Conservation (phyloP, 768 basidiomycete species). For the Boletus pseudopeckii region DNA sequence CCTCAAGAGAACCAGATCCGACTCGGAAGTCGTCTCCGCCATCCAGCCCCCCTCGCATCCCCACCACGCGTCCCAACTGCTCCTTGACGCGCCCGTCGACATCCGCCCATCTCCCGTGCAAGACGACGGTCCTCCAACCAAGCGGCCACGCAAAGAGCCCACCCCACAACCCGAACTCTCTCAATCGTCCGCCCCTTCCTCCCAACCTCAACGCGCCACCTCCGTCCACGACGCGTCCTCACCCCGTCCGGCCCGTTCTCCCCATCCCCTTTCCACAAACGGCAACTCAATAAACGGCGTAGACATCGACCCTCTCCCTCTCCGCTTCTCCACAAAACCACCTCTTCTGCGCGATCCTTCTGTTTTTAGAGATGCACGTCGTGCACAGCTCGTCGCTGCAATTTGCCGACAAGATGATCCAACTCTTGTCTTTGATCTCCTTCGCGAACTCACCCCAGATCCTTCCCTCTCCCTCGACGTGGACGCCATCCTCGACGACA, state of each 20-base stretch:
- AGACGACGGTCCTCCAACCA: slow-evolving; percentile 65
- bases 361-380: slow-evolving; percentile 48
- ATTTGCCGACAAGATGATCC: slow-evolving; percentile 74
- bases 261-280: slow-evolving; percentile 45
- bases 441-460: slow-evolving; percentile 59
- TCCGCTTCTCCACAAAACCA: slow-evolving; percentile 70
- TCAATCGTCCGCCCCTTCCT: slow-evolving; percentile 14
- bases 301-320: slow-evolving; percentile 43
- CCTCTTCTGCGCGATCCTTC: slow-evolving; percentile 52
- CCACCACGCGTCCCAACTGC: slow-evolving; percentile 22
- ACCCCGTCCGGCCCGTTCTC: slow-evolving; percentile 42
- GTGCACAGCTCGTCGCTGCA: slow-evolving; percentile 59
- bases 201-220: slow-evolving; percentile 29
- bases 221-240: slow-evolving; percentile 31
- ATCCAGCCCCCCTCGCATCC: slow-evolving; percentile 12
- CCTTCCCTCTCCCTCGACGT: slow-evolving; percentile 47
- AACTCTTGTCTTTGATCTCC: slow-evolving; percentile 51
- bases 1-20: slow-evolving; percentile 63
- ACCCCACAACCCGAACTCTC: slow-evolving; percentile 34
- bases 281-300: slow-evolving; percentile 41
- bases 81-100: slow-evolving; percentile 39
- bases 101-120: slow-evolving; percentile 44
- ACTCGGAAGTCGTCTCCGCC: slow-evolving; percentile 49
- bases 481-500: slow-evolving; percentile 88
- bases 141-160: slow-evolving; percentile 63